Evolutionary conservation across 495 filamentous ascomycete species (phyloP).

Genomic region (Aspergillus cavernicola): DNA sequence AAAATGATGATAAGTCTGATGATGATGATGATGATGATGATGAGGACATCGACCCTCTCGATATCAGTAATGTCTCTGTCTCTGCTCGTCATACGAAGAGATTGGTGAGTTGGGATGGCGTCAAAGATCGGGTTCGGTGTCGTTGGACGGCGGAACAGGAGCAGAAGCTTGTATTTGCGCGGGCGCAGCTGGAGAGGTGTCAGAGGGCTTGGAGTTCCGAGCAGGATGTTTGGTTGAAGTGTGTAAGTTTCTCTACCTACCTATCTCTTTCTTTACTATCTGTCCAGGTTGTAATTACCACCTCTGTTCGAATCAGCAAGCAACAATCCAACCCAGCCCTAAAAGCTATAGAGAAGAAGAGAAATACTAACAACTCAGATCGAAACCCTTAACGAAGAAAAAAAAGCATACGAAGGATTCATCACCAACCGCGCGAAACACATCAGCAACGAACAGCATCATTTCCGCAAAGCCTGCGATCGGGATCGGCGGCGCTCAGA

Average conservation of each 20-base stretch:
- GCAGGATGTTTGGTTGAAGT: conserved; percentile 38
- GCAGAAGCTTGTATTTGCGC: conserved; percentile 27
- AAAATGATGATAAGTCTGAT: too few relatives aligned
- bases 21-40: too few relatives aligned
- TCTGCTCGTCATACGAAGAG: neutral
- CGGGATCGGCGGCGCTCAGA: conserved; percentile 25
- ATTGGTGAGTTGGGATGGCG: conserved; percentile 35
- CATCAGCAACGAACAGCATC: conserved; percentile 35
- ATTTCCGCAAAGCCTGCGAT: conserved; percentile 40
- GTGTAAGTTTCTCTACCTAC: conserved; percentile 26
- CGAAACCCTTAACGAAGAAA: conserved; percentile 35
- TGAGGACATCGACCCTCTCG: conserved; percentile 3
- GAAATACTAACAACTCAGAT: too few relatives aligned
- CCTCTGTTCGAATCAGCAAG: too few relatives aligned
- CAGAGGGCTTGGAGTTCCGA: conserved; percentile 45
- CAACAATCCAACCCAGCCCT: too few relatives aligned
- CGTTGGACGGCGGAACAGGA: conserved; percentile 39
- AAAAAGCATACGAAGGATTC: conserved; percentile 36
- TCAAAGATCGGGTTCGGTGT: conserved; percentile 20
- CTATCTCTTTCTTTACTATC: neutral
- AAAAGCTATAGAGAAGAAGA: too few relatives aligned
- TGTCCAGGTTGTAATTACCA: too few relatives aligned
- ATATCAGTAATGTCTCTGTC: neutral
- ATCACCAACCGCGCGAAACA: conserved; percentile 34
- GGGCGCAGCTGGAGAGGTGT: conserved; percentile 31